Percentiles rank a stretch among this genome's conserved stretches.
phyloP scores from a whole-genome alignment of 2,329 filamentous ascomycete species.

The Talaromyces sp. region DNA sequence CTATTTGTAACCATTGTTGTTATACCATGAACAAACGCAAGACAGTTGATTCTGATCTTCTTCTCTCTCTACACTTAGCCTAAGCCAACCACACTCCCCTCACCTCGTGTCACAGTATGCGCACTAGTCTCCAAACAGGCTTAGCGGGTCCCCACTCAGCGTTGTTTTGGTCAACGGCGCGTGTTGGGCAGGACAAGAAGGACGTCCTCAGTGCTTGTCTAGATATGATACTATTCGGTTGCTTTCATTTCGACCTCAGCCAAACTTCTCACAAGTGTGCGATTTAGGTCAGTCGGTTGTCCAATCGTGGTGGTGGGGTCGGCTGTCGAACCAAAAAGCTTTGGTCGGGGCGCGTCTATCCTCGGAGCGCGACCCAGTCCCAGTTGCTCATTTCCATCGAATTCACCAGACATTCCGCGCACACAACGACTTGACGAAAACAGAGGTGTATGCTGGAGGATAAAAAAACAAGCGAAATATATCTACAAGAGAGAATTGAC shows the following conservation, averaged over 20 bases:
- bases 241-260: not conserved
- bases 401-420: not conserved
- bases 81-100: no score
- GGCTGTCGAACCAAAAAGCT: not conserved
- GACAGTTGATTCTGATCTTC: no score
- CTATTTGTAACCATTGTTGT: not conserved
- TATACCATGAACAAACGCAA: not conserved
- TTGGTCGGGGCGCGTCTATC: conserved; percentile 8
- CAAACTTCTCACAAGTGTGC: not conserved
- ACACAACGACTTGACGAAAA: not conserved
- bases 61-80: no score
- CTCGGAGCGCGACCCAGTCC: conserved; percentile 10
- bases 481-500: not conserved
- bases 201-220: not conserved
- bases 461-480: not conserved
- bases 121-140: not conserved
- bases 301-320: not conserved
- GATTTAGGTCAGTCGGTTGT: not conserved
- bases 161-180: conserved; percentile 12
- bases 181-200: not conserved
- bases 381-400: not conserved
- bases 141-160: conserved; percentile 5
- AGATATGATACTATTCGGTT: not conserved
- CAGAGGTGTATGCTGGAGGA: not conserved
- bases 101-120: conserved; percentile 5